phyloP scores from a whole-genome alignment of 495 filamentous ascomycete species.

The Bathelium albidoporum region DNA sequence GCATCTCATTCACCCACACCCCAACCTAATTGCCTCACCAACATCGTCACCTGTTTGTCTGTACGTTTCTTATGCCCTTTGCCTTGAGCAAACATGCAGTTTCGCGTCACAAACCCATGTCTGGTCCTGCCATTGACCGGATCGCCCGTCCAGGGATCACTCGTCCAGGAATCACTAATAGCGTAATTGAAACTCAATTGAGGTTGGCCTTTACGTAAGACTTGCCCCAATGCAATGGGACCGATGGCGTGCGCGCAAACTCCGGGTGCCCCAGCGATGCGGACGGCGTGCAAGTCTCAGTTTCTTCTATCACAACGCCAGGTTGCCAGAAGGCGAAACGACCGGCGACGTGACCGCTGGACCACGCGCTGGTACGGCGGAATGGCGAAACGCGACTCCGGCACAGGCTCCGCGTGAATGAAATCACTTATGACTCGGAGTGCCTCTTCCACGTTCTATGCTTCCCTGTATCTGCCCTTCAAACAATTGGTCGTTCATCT shows the following conservation, averaged over 20 bases:
- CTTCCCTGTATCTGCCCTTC: too few species aligned
- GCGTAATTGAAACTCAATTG: neutral
- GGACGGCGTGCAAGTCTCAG: neutral
- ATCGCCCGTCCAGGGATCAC: neutral
- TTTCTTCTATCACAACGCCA: neutral
- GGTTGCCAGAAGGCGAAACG: neutral
- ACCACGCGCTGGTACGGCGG: too few species aligned
- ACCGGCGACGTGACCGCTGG: too few species aligned
- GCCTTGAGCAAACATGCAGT: neutral
- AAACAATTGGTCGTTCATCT: too few species aligned
- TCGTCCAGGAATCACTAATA: neutral
- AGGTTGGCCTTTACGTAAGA: conserved; percentile 1
- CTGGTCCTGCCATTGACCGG: too few species aligned
- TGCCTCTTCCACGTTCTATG: too few species aligned
- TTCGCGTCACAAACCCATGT: neutral
- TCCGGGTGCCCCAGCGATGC: too few species aligned
- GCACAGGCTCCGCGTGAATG: too few species aligned
- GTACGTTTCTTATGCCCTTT: too few species aligned
- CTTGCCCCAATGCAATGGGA: neutral
- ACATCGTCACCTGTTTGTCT: too few species aligned
- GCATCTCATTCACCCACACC: neutral
- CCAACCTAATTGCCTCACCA: neutral
- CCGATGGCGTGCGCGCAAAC: neutral
- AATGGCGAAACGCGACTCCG: too few species aligned
- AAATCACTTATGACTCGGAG: too few species aligned